phyloP scores from a whole-genome alignment of 352 stramenopile genomes.

The Phytophthora chlamydospora region DNA sequence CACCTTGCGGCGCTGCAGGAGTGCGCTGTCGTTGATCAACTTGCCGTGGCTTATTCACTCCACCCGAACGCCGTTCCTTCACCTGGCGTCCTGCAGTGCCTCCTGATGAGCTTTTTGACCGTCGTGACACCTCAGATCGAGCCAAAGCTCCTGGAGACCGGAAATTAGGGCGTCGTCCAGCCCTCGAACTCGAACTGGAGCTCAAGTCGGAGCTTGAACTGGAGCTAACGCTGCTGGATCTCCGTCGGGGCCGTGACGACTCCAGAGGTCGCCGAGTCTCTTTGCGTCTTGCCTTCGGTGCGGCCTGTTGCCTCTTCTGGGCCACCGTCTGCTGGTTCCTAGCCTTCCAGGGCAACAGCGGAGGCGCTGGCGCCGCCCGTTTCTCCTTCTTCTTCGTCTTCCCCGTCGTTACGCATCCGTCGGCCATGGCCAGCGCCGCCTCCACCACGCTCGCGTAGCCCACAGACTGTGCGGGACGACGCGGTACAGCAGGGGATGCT shows the following conservation, averaged over 20 bases:
- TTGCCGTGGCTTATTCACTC: neutral
- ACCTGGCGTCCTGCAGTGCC: neutral
- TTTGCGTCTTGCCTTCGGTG: neutral
- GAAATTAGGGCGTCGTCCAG: neutral
- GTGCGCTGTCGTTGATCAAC: conserved; percentile 1
- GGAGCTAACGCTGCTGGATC: conserved; percentile 9
- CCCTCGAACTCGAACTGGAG: conserved; percentile 7
- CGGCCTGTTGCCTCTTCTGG: neutral
- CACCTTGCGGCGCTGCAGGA: neutral
- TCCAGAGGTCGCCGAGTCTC: neutral
- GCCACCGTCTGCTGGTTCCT: conserved; percentile 11
- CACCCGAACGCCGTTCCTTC: neutral
- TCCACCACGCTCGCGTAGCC: conserved; percentile 38
- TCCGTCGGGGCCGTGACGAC: neutral
- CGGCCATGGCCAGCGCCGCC: conserved; percentile 37
- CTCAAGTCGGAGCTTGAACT: conserved; percentile 4
- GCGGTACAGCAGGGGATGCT: conserved; percentile 1
- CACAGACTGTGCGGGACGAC: conserved; percentile 14
- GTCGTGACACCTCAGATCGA: neutral
- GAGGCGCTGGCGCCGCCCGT: conserved; percentile 9
- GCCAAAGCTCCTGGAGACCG: neutral
- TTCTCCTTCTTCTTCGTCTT: conserved; percentile 13
- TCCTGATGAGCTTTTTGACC: neutral
- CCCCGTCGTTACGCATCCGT: conserved; percentile 16
- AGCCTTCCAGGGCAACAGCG: conserved; percentile 18